Evolutionary conservation across 371 early-diverging fungal species (phyloP).

Genomic region (Mortierella polycephala): DNA sequence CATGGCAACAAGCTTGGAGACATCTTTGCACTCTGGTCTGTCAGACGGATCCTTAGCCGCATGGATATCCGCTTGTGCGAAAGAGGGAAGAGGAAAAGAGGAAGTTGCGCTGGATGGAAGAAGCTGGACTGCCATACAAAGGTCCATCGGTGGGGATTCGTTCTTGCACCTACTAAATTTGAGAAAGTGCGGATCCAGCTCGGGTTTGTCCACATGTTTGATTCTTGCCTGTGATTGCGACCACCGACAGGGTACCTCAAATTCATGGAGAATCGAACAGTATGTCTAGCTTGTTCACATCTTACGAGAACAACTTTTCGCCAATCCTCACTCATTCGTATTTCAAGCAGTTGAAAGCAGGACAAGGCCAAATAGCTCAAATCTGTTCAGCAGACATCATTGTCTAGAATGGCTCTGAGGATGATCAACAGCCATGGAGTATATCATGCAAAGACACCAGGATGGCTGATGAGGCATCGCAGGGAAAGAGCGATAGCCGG

Average conservation of each 20-base stretch:
- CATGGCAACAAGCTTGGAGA: neutral
- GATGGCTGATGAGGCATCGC: too few relatives aligned
- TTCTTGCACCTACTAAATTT: slow-evolving; percentile 2
- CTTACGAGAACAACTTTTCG: neutral
- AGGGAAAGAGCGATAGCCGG: too few relatives aligned
- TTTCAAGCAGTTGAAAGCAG: too few relatives aligned
- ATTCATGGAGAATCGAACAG: slow-evolving; percentile 3
- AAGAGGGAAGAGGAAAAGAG: too few relatives aligned
- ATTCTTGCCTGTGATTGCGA: neutral
- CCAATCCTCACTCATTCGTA: neutral
- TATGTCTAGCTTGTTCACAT: neutral
- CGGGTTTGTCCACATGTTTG: neutral
- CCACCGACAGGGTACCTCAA: slow-evolving; percentile 2
- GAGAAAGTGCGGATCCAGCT: slow-evolving; percentile 3
- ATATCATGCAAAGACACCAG: too few relatives aligned
- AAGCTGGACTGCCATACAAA: slow-evolving; percentile 6
- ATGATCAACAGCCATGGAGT: too few relatives aligned
- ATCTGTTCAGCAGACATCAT: too few relatives aligned
- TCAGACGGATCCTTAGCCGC: too few relatives aligned
- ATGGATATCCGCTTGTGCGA: too few relatives aligned
- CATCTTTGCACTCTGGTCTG: neutral
- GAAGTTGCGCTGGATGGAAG: too few relatives aligned
- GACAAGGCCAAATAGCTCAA: too few relatives aligned
- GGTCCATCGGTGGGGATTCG: neutral
- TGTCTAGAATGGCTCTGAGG: too few relatives aligned